Conservation (phyloP, 2,329 filamentous ascomycete species). For the Dothiorella sarmentorum region DNA sequence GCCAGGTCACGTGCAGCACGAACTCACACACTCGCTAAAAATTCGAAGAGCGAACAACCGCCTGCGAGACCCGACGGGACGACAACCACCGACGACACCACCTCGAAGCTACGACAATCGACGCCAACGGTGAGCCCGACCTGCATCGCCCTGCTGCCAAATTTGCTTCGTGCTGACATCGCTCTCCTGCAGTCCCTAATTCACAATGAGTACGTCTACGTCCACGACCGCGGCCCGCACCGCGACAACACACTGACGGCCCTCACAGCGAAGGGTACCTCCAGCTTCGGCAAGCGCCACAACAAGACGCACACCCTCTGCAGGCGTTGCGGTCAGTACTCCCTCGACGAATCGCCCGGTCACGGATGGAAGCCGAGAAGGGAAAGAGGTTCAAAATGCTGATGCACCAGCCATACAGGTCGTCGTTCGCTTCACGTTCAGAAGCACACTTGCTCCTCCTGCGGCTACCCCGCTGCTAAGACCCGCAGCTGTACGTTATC, state of each 20-base stretch:
- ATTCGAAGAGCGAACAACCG: slow-evolving; percentile 14
- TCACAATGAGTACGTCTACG: slow-evolving; percentile 59
- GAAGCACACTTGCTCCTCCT: slow-evolving; percentile 95
- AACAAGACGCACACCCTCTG: slow-evolving; percentile 98
- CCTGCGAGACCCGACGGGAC: slow-evolving; percentile 16
- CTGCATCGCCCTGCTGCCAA: background rate
- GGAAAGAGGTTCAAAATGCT: slow-evolving; percentile 31
- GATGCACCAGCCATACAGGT: slow-evolving; percentile 53
- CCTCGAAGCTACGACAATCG: slow-evolving; percentile 19
- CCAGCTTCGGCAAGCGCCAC: slow-evolving; percentile 76
- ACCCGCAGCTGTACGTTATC: slow-evolving; percentile 95
- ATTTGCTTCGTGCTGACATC: background rate
- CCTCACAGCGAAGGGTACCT: slow-evolving; percentile 65
- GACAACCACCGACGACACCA: slow-evolving; percentile 19
- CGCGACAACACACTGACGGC: slow-evolving; percentile 42
- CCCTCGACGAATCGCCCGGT: slow-evolving; percentile 19
- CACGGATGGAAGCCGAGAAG: background rate
- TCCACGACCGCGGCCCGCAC: slow-evolving; percentile 23
- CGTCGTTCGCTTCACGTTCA: slow-evolving; percentile 98
- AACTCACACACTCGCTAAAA: slow-evolving; percentile 16
- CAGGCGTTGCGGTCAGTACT: slow-evolving; percentile 90
- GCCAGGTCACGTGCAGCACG: slow-evolving; percentile 3
- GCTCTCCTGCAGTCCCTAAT: slow-evolving; percentile 42
- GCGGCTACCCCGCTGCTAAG: slow-evolving; percentile 97
- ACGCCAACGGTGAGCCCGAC: slow-evolving; percentile 10